A percentile compares a stretch with the other conserved stretches of the same genome.
phyloP scores from a whole-genome alignment of 345 rosid species.

The Heritiera fomes region DNA sequence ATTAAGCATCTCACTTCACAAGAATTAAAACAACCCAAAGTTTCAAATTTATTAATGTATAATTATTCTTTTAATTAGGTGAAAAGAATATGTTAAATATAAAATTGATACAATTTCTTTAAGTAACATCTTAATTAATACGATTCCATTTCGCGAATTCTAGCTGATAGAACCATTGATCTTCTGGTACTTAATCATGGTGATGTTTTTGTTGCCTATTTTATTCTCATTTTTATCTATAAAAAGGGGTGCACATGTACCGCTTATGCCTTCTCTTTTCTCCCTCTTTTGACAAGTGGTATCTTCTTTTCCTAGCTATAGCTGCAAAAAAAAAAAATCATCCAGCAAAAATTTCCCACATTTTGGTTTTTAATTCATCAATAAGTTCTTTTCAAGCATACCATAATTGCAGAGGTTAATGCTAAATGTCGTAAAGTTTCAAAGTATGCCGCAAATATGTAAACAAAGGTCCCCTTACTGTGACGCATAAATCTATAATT shows the following conservation, averaged over 20 bases:
- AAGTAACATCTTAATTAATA: no score
- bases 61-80: no score
- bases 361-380: not conserved
- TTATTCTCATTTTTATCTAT: no score
- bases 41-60: no score
- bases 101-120: no score
- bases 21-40: no score
- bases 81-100: no score
- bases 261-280: not conserved
- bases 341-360: not conserved
- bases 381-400: not conserved
- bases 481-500: not conserved
- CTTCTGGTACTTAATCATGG: no score
- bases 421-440: not conserved
- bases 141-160: no score
- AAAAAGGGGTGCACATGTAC: not conserved
- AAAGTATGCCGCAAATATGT: not conserved
- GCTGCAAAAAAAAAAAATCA: not conserved
- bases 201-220: no score
- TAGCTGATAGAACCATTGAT: no score
- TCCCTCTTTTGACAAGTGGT: not conserved
- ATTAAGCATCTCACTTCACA: no score
- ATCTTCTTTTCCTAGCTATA: not conserved
- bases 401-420: not conserved
- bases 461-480: not conserved